phyloP scores from a whole-genome alignment of 1,284 basidiomycete genomes.

The Ustilago hordei region DNA sequence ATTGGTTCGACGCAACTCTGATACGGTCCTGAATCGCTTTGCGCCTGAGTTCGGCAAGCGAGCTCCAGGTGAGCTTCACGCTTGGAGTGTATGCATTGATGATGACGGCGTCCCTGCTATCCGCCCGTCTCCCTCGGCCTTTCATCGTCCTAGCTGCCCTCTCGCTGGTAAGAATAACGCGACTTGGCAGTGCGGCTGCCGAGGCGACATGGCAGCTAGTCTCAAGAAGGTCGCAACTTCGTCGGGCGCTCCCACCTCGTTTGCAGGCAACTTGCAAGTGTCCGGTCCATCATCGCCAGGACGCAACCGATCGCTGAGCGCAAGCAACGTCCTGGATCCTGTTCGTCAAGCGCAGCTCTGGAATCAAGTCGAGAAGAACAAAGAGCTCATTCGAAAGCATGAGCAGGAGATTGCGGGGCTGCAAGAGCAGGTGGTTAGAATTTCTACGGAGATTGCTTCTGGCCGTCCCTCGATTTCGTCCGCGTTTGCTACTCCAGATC shows the following conservation, averaged over 20 bases:
- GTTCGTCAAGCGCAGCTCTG: conserved; percentile 36
- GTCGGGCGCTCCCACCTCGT: background rate
- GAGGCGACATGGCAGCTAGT: conserved; percentile 3
- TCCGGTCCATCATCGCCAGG: conserved; percentile 16
- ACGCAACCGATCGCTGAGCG: conserved; percentile 28
- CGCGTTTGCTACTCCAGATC: conserved; percentile 9
- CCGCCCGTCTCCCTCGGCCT: conserved; percentile 36
- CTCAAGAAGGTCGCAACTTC: background rate
- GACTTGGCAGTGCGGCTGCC: conserved; percentile 51
- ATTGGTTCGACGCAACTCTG: conserved; percentile 38
- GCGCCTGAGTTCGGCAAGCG: conserved; percentile 29
- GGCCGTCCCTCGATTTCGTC: conserved; percentile 32
- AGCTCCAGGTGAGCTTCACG: conserved; percentile 42
- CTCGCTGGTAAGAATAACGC: conserved; percentile 47
- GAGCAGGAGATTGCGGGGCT: conserved; percentile 38
- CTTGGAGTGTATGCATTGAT: conserved; percentile 49
- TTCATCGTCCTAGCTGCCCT: conserved; percentile 36
- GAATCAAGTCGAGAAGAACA: conserved; percentile 39
- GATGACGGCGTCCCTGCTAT: conserved; percentile 39
- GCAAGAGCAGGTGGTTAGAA: conserved; percentile 37
- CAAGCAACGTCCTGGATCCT: conserved; percentile 22
- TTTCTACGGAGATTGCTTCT: conserved; percentile 40
- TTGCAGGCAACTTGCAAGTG: background rate
- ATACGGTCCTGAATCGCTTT: conserved; percentile 25
- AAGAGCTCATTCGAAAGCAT: conserved; percentile 38